Base-by-base conservation (phyloP, 306 rosid genomes). In the Ormosia emarginata region DNA sequence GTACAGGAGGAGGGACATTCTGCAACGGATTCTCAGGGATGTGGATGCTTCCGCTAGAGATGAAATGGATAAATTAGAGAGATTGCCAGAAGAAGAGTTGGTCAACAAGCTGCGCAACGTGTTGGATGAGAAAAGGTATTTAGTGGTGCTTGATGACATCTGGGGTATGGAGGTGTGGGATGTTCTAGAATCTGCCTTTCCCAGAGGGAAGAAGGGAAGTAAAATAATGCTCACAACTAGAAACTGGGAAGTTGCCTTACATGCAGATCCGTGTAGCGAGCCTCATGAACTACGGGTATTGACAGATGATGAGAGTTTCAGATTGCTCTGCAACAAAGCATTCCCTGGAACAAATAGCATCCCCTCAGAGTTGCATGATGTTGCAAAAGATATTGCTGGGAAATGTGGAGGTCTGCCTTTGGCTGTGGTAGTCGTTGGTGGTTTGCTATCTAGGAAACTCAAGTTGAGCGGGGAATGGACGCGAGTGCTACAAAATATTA, bases 321-420 rank as follows among this genome's bases (percentile, higher is more conserved):
- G 36, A 50, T 68, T 89, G 74, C 80, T 89, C 0, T 68, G 87
- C 59, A 71, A 74, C 63, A 88, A 86, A 44, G 86, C 86, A 5
- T 86, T 84, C 80, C 85, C 77, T 8, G 86, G 62, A 41, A 65
- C 58, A 12, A 74, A 67, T 13, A 9, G 33, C 18, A 29, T 87
- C 29, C 86, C 90, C 0, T 12, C 12, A 0, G 85, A 82, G 75
- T 74, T 80, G 65, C 80, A 78, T 78, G 44, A 44, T 52, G 78
- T 74, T 75, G 83, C 85, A 4, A 86, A 12, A 78, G 83, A 88
- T 4, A 78, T 88, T 71, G 85, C 79, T 11, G 80, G 29, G 8
- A 84, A 81, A 50, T 86, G 87, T 71, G 86, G 78, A 7, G 90
- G 92, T 41, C 46, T 88, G 77, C 91, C 91, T 68, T 67, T 85